Percentiles rank a stretch among this genome's conserved stretches.
These are phyloP conservation scores for Yamadazyma diospyri DNA, from an alignment of 1,139 yeast species.

Conservation along the genomic window DNA sequence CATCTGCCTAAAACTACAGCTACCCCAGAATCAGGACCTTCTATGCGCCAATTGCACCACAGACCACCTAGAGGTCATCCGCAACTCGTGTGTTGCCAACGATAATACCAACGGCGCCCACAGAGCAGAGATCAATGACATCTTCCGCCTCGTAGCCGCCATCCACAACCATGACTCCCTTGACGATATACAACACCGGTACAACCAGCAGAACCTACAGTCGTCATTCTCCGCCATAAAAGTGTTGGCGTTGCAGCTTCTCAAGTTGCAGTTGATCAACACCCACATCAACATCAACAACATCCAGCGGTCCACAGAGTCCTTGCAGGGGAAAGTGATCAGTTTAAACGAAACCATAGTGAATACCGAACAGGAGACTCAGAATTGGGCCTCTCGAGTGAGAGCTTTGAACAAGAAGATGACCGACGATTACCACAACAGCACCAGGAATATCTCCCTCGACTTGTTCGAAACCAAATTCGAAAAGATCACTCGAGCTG, in stretches of 20 bases:
- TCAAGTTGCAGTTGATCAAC: conserved; percentile 34
- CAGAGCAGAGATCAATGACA: conserved; percentile 24
- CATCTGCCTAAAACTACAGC: conserved; percentile 13
- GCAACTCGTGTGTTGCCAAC: conserved; percentile 24
- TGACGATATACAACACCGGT: neutral
- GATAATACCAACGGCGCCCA: conserved; percentile 20
- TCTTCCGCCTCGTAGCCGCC: conserved; percentile 20
- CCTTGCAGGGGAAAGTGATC: conserved; percentile 17
- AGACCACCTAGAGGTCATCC: conserved; percentile 18
- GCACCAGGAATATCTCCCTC: neutral
- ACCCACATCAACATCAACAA: conserved; percentile 22
- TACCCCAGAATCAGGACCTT: conserved; percentile 12
- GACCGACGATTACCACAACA: conserved; percentile 2
- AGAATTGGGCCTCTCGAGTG: conserved; percentile 8
- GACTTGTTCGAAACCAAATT: conserved; percentile 9
- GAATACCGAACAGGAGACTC: conserved; percentile 11
- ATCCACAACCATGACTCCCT: conserved; percentile 13
- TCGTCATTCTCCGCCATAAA: conserved; percentile 23
- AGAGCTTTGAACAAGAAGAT: conserved; percentile 6
- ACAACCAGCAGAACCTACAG: neutral
- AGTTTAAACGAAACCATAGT: conserved; percentile 14
- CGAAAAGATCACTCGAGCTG: conserved; percentile 26
- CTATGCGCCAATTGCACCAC: conserved; percentile 22
- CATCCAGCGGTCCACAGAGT: conserved; percentile 18
- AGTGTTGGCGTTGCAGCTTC: conserved; percentile 39